Conservation (phyloP, 208 protist genomes). For the Acanthamoeba lenticulata region DNA sequence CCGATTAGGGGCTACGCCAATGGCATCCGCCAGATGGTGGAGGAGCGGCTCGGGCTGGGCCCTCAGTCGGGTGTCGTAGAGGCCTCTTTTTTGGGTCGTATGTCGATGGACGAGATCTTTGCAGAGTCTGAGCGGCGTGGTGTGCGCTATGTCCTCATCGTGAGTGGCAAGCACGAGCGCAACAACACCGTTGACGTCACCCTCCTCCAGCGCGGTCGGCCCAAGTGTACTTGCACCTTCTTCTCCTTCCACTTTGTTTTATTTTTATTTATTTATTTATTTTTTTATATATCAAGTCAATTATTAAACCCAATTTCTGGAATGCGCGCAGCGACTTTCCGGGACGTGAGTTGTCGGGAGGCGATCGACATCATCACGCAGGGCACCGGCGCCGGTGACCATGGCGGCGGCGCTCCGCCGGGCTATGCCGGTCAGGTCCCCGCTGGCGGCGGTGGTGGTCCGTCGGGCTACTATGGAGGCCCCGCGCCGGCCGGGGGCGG, state of each 20-base stretch:
- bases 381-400: not conserved
- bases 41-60: slow-evolving; percentile 5
- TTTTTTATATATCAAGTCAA: not conserved
- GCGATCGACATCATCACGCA: slow-evolving; percentile 69
- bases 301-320: no score
- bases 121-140: not conserved
- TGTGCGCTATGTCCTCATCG: slow-evolving; percentile 58
- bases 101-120: slow-evolving; percentile 47
- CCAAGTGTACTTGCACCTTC: not conserved
- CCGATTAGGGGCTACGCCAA: slow-evolving; percentile 43
- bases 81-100: not conserved
- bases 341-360: slow-evolving; percentile 64
- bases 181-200: slow-evolving; percentile 10
- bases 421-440: not conserved
- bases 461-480: not conserved
- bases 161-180: slow-evolving; percentile 57
- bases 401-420: not conserved
- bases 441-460: not conserved
- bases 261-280: not conserved
- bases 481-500: not conserved
- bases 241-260: not conserved
- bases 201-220: not conserved
- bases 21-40: slow-evolving; percentile 54
- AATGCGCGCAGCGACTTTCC: not conserved
- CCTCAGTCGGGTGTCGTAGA: slow-evolving; percentile 48